These are phyloP conservation scores for Aspergillus ellipticus DNA, from an alignment of 495 filamentous ascomycete species.

Conservation along the genomic window DNA sequence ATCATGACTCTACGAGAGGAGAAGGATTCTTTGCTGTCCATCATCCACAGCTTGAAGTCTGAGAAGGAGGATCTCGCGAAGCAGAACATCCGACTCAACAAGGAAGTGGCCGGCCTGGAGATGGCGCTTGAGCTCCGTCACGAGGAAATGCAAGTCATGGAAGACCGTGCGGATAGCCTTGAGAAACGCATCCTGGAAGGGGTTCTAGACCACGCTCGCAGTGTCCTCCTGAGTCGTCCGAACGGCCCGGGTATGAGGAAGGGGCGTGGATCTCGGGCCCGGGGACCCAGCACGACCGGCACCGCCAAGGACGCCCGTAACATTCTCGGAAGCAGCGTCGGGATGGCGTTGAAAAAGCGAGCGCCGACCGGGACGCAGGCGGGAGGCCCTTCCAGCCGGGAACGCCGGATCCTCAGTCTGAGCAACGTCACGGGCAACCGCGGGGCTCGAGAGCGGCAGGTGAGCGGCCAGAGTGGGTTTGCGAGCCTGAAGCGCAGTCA, in stretches of 20 bases:
- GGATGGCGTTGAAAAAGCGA: constrained; percentile 51
- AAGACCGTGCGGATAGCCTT: constrained; percentile 76
- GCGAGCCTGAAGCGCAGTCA: constrained; percentile 62
- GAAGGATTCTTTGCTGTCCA: constrained; percentile 57
- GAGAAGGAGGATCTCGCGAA: constrained; percentile 69
- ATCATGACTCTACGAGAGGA: constrained; percentile 62
- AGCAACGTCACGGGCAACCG: constrained; percentile 82
- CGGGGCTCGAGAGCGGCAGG: constrained; percentile 54
- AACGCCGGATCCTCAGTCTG: constrained; percentile 79
- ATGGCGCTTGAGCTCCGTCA: constrained; percentile 83
- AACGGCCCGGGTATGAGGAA: constrained; percentile 69
- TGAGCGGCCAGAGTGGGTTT: constrained; percentile 41
- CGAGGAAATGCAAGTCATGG: constrained; percentile 88
- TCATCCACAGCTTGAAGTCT: constrained; percentile 52
- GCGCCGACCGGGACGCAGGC: constrained; percentile 37
- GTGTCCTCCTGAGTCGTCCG: constrained; percentile 65
- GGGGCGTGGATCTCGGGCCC: constrained; percentile 53
- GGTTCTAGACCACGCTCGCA: constrained; percentile 90
- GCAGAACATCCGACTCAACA: constrained; percentile 72
- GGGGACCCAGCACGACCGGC: constrained; percentile 37
- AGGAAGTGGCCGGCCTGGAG: constrained; percentile 82
- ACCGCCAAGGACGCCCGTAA: constrained; percentile 38
- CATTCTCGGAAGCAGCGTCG: constrained; percentile 47
- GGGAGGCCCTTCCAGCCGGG: constrained; percentile 47
- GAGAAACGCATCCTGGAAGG: constrained; percentile 92